Evolutionary conservation across 768 basidiomycete species (phyloP).

Genomic region (Leccinellum rugosiceps): DNA sequence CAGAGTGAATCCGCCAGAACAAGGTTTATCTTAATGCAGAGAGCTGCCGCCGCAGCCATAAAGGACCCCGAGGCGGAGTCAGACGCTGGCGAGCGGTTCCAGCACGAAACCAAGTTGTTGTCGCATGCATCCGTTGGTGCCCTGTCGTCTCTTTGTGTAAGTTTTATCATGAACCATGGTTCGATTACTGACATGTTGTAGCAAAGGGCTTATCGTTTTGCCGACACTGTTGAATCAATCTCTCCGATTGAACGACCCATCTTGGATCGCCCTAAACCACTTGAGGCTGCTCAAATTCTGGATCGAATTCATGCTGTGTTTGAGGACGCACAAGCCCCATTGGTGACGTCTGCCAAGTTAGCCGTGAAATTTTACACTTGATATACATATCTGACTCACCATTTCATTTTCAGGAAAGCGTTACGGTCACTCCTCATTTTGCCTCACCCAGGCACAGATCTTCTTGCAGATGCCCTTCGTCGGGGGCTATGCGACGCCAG

Average conservation of each 20-base stretch:
- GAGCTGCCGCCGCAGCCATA: constrained; percentile 52
- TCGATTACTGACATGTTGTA: constrained; percentile 27
- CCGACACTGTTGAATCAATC: constrained; percentile 46
- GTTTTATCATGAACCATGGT: constrained; percentile 32
- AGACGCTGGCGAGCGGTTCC: constrained; percentile 56
- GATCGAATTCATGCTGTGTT: constrained; percentile 71
- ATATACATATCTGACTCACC: constrained; percentile 8
- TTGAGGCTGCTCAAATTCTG: constrained; percentile 51
- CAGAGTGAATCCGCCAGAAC: constrained; percentile 72
- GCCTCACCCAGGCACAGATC: constrained; percentile 48
- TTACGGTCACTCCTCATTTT: constrained; percentile 64
- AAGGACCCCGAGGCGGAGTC: constrained; percentile 53
- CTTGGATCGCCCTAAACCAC: constrained; percentile 50
- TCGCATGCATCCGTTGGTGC: constrained; percentile 86
- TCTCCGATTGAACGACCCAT: constrained; percentile 62
- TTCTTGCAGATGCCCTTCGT: constrained; percentile 63
- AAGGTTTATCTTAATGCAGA: constrained; percentile 68
- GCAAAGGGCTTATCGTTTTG: constrained; percentile 77
- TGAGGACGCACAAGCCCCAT: constrained; percentile 50
- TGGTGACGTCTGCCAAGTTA: constrained; percentile 63
- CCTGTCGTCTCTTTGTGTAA: constrained; percentile 81
- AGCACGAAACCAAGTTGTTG: constrained; percentile 65
- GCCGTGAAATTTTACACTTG: constrained; percentile 23
- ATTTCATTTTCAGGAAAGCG: constrained; percentile 56
- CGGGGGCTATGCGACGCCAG: constrained; percentile 66